Conservation (phyloP, 1,284 basidiomycete species). For the Pisolithus thermaeus region DNA sequence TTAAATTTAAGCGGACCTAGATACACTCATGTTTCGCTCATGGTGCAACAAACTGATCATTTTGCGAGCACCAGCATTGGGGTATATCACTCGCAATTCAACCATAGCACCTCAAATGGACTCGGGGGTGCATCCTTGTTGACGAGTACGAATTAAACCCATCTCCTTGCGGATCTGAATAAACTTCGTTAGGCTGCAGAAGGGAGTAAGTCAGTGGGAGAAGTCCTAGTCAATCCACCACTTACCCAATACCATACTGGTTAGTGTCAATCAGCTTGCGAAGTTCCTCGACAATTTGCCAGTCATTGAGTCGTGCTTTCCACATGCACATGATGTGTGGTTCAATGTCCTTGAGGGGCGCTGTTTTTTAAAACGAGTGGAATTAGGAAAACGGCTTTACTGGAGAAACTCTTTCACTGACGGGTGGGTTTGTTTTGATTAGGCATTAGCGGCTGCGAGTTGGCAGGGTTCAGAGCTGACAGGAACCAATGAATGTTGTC, state of each 20-base stretch:
- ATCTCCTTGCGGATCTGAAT: conserved; percentile 1
- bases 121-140: conserved; percentile 3
- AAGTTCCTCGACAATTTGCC: conserved; percentile 4
- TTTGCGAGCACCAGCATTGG: background rate
- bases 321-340: background rate
- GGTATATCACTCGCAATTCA: conserved; percentile 3
- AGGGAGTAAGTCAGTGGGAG: background rate
- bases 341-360: background rate
- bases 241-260: too few species aligned
- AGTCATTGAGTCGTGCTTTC: background rate
- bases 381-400: too few species aligned
- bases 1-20: background rate
- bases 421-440: too few species aligned
- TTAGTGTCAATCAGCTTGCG: background rate
- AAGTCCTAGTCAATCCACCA: conserved; percentile 6
- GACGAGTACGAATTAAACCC: background rate
- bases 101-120: background rate
- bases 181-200: conserved; percentile 1
- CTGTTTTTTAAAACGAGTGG: too few species aligned
- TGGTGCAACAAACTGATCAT: conserved; percentile 3
- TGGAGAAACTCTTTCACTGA: too few species aligned
- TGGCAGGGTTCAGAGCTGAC: too few species aligned
- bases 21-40: background rate
- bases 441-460: too few species aligned
- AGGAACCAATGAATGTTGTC: too few species aligned